phyloP scores from a whole-genome alignment of 257 asterid species.

The Rhazya stricta region DNA sequence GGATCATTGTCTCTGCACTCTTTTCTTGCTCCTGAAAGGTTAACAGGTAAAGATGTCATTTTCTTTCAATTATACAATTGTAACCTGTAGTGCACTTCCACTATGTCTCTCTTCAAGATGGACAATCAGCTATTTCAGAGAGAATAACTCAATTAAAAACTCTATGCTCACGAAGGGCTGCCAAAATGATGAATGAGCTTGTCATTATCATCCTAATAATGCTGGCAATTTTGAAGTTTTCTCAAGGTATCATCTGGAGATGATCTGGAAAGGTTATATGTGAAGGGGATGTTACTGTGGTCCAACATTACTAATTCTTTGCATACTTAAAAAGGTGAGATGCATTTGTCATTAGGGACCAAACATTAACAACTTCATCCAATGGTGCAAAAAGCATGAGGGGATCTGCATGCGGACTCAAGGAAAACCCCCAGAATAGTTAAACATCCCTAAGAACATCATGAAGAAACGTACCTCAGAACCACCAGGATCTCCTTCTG shows the following conservation, averaged over 20 bases:
- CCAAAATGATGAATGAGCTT: neutral
- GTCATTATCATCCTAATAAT: neutral
- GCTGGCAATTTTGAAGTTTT: neutral
- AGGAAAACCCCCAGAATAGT: neutral
- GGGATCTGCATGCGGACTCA: too few relatives aligned
- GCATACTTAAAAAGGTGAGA: neutral
- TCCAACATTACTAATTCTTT: too few relatives aligned
- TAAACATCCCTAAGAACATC: neutral
- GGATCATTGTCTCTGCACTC: slow-evolving; percentile 32
- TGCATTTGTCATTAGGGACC: neutral
- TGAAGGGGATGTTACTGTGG: neutral
- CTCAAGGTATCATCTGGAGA: too few relatives aligned
- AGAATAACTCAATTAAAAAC: neutral
- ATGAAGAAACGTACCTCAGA: slow-evolving; percentile 28
- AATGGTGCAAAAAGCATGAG: too few relatives aligned
- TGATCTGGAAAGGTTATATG: too few relatives aligned
- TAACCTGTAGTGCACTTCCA: neutral
- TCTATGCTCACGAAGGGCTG: neutral
- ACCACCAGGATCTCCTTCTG: slow-evolving; percentile 25
- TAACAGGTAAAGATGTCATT: neutral
- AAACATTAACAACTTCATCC: too few relatives aligned
- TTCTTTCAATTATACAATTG: neutral
- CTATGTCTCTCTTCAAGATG: neutral
- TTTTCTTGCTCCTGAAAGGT: slow-evolving; percentile 35
- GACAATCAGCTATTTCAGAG: neutral